Percentiles rank a stretch among this genome's conserved stretches.
These are phyloP conservation scores for Arctostaphylos glauca DNA, from an alignment of 148 eudicot species.

Conservation along the genomic window DNA sequence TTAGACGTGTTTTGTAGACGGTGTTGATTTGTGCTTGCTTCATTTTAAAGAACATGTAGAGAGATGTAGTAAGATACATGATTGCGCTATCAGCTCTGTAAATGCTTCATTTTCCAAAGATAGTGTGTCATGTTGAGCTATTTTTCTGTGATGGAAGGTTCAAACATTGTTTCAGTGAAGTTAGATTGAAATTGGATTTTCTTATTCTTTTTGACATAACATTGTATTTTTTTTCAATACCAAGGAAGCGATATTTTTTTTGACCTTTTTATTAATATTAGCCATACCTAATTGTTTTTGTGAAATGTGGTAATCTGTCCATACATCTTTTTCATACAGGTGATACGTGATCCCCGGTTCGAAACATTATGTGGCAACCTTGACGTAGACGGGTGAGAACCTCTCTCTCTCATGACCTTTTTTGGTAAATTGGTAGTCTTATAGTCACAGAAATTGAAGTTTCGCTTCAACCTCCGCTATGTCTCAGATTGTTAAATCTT, in stretches of 20 bases:
- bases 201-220: neutral
- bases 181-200: too few relatives aligned
- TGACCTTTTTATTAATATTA: neutral
- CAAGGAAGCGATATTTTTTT: neutral
- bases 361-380: conserved; percentile 76
- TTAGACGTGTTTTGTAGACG: neutral
- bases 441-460: neutral
- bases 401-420: neutral
- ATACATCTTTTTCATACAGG: conserved; percentile 33
- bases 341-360: conserved; percentile 87
- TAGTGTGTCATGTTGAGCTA: neutral
- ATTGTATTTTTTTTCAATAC: neutral
- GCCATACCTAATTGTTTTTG: neutral
- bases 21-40: neutral
- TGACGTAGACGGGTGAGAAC: conserved; percentile 67
- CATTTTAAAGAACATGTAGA: neutral
- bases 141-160: neutral
- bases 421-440: neutral
- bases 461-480: too few relatives aligned
- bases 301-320: neutral
- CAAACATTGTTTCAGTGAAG: neutral
- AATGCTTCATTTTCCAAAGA: neutral
- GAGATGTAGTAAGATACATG: neutral
- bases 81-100: neutral
- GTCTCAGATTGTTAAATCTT: too few relatives aligned